phyloP scores from a whole-genome alignment of 2,329 filamentous ascomycete genomes.

The Ascochyta clinopodiicola region DNA sequence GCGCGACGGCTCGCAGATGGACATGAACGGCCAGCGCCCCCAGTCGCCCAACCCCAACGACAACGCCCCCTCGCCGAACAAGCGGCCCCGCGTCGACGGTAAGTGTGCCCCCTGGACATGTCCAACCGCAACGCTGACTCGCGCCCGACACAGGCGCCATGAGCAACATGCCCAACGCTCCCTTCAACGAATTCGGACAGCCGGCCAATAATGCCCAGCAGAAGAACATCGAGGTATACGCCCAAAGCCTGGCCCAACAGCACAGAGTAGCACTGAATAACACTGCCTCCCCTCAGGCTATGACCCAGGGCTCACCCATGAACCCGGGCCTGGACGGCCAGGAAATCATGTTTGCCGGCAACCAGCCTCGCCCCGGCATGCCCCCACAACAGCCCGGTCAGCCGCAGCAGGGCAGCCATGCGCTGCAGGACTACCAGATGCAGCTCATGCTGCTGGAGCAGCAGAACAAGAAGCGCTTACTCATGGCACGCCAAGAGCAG shows the following conservation, averaged over 20 bases:
- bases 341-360: slow-evolving; percentile 44
- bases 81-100: slow-evolving; percentile 82
- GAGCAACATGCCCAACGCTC: slow-evolving; percentile 75
- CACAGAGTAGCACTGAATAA: slow-evolving; percentile 81
- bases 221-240: slow-evolving; percentile 88
- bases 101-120: slow-evolving; percentile 61
- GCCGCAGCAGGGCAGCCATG: slow-evolving; percentile 72
- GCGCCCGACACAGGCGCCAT: slow-evolving; percentile 74
- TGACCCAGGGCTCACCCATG: slow-evolving; percentile 85
- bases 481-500: slow-evolving; percentile 83
- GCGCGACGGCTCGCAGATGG: slow-evolving; percentile 84
- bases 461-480: slow-evolving; percentile 84
- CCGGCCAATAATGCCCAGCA: slow-evolving; percentile 68
- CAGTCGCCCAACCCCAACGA: slow-evolving; percentile 83
- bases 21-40: slow-evolving; percentile 77
- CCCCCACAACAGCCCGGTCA: slow-evolving; percentile 64
- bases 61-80: slow-evolving; percentile 90
- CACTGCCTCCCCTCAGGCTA: slow-evolving; percentile 78
- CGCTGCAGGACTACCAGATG: slow-evolving; percentile 88
- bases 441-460: slow-evolving; percentile 86
- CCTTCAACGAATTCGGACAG: slow-evolving; percentile 70
- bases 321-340: slow-evolving; percentile 61
- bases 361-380: slow-evolving; percentile 53
- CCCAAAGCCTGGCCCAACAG: slow-evolving; percentile 82
- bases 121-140: slow-evolving; percentile 57